phyloP scores from a whole-genome alignment of 1,284 basidiomycete genomes.

The Lentinula novae-zelandiae region DNA sequence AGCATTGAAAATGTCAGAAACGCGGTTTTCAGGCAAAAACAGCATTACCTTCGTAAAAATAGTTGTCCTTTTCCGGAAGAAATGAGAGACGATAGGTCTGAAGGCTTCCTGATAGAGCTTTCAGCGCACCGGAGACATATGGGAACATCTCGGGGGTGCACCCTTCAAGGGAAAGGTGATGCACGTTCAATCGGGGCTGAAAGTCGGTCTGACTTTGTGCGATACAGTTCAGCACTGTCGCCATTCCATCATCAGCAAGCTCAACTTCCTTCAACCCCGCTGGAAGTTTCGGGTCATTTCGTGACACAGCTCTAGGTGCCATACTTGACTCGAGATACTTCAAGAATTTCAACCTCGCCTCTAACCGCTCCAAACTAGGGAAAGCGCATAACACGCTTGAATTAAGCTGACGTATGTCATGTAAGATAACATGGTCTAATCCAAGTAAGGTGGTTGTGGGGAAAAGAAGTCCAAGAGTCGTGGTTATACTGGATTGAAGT shows the following conservation, averaged over 20 bases:
- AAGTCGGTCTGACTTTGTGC: not conserved
- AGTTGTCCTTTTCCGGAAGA: not conserved
- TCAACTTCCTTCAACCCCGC: not conserved
- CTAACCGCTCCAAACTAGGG: not conserved
- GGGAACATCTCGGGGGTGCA: not conserved
- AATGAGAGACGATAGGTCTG: not conserved
- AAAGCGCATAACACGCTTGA: not conserved
- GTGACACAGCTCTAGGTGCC: not conserved
- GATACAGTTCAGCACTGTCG: not conserved
- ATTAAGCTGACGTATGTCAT: slow-evolving; percentile 1
- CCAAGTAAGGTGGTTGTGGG: not conserved
- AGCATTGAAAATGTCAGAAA: not conserved
- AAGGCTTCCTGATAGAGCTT: not conserved
- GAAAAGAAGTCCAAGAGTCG: not conserved
- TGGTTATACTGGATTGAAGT: not conserved
- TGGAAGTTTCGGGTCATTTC: not conserved
- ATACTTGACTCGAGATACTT: not conserved
- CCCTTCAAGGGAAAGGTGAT: not conserved
- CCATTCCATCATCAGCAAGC: not conserved
- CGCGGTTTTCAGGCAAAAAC: not conserved
- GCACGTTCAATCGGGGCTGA: not conserved
- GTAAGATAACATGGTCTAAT: not conserved
- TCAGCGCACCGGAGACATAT: not conserved
- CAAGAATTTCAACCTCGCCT: not conserved
- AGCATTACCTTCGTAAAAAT: not conserved